Base-by-base conservation (phyloP, 345 rosid genomes). In the Pelargonium nanum region DNA sequence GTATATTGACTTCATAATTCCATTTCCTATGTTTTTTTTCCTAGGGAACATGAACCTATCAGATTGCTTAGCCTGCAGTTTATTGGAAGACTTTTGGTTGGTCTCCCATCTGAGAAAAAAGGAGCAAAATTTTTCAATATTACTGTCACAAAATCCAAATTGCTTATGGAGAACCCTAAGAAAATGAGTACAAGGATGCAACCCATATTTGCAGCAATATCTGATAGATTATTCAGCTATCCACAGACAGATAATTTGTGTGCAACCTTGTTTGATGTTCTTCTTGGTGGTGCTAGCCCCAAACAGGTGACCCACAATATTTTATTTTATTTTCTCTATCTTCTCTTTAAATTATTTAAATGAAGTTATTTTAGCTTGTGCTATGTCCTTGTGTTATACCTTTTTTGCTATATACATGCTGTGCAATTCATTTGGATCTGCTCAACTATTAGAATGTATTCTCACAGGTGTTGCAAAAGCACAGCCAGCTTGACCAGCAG, bases 231-330 rank as follows among this genome's bases (percentile, higher is more conserved):
- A 73, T 88, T 91, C 71, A 86, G 65, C 61, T 91, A 79, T 82
- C 91, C 89, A 7, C 91, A 68, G 70, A 88, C 96, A 52, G 95
- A 91, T 65, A 78, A 76, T 78, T 81, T 91, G 70, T 85, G 95
- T 70, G 93, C 93, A 48, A 71, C 92, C 74, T 82, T 92, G 82
- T 92, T 88, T 57, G 98, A 91, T 65, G 89, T 86, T 69, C 98
- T 91, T 77, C 92, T 91, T 68, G 98, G 98, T 53, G 96, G 98
- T 73, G 98, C 98, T 62, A 91, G 98, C 74, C 98, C 96, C 60
- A 88, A 84, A 78, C 93, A 91, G 98, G 98, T 91, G 65, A 60
- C 32, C 60, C 40, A 53, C 65, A 61, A 74, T 65, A 67, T 53
- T 30, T 25, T 62, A 48, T 54, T 24, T n/a, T 61, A 34, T 19